Evolutionary conservation across 2,329 filamentous ascomycete genomes (phyloP), one percentile per base, ranked within the genome.

Genomic region (Colletotrichum sp.): DNA sequence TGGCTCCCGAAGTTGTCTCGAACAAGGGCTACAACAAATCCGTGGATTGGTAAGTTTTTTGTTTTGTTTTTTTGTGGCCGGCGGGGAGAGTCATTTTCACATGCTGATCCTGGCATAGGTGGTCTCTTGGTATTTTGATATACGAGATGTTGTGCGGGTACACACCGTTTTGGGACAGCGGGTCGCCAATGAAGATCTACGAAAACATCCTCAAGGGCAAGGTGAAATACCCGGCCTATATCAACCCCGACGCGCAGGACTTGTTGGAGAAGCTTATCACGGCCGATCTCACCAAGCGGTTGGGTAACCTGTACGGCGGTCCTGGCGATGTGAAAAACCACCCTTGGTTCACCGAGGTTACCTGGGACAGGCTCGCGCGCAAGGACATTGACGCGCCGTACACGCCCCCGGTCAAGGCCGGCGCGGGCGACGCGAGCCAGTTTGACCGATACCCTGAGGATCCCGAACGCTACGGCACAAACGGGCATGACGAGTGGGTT

Each of bases 11-110:
- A 86, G 97, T 99, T 16, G 97, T 99, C n/a, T 96, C 96, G 76
- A 98, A 96, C 85, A 99, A 99, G 87, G 97, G 97, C 69, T 99
- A 99, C 89, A 99, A 99, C 89, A 99, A 99, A 85, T 98, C 96
- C 55, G 97, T 99, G 21, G 97, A 99, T 84, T 99, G 97, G 97
- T 98, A 87, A 87, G 95, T 63, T 75, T 72, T 52, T 21, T 7
- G 10, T 13, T 21, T 52, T 52, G n/a, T 21, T 52, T 52, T 52
- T 52, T n/a, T 52, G 43, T 43, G n/a, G 76, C 72, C n/a, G 21
- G 7, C 13, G 18, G 28, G 32, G 14, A 34, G 36, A 8, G 48
- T 66, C n/a, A 14, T 21, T 71, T 48, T 24, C 57, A 63, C 79
- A 52, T 68, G 67, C 68, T 76, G 73, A 77, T 66, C 21, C 13